Percentiles rank a stretch among this genome's conserved stretches.
phyloP scores from a whole-genome alignment of 345 rosid species.

The Luvunga scandens region DNA sequence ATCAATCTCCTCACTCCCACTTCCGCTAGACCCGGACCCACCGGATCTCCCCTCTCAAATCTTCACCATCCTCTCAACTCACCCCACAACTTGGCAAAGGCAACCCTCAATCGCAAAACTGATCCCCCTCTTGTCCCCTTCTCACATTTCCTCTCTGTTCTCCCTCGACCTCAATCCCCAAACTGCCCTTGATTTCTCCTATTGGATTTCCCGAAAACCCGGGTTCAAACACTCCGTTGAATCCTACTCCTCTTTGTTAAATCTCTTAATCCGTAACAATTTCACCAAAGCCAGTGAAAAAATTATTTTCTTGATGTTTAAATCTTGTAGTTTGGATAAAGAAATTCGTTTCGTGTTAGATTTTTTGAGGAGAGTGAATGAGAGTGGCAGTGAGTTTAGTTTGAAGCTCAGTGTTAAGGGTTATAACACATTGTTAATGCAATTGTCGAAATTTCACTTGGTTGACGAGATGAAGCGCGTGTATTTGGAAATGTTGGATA shows the following conservation, averaged over 20 bases:
- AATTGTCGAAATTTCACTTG: conserved; percentile 47
- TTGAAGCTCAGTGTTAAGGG: conserved; percentile 50
- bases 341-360: conserved; percentile 41
- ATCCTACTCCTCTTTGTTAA: conserved; percentile 45
- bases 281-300: conserved; percentile 39
- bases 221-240: conserved; percentile 49
- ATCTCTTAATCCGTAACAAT: conserved; percentile 37
- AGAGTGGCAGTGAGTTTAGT: conserved; percentile 28
- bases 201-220: conserved; percentile 44
- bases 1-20: conserved; percentile 10
- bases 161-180: conserved; percentile 41
- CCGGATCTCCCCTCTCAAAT: conserved; percentile 37
- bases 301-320: conserved; percentile 49
- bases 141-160: conserved; percentile 47
- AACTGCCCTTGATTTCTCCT: conserved; percentile 50
- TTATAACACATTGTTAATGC: conserved; percentile 60
- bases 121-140: conserved; percentile 42
- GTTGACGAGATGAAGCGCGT: conserved; percentile 63
- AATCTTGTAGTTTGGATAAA: conserved; percentile 36
- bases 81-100: conserved; percentile 52
- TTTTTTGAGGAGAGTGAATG: conserved; percentile 41
- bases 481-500: conserved; percentile 46
- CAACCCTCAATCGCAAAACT: conserved; percentile 37
- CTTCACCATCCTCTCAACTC: conserved; percentile 43
- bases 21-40: conserved; percentile 21